Evolutionary conservation across 768 basidiomycete species (phyloP).

Genomic region (Suillus fuscotomentosus): DNA sequence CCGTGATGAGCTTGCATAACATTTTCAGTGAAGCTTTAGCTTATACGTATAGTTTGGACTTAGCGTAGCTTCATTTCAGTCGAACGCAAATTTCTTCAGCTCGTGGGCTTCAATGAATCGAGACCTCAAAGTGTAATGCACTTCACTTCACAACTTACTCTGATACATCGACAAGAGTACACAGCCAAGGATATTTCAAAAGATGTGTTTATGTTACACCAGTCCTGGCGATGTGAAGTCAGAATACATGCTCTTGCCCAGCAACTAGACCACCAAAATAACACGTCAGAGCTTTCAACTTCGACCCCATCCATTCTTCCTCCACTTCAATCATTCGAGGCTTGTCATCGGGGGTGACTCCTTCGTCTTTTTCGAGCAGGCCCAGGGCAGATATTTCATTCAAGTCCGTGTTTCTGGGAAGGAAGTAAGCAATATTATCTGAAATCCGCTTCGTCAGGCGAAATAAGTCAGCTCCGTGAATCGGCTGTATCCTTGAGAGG

Average conservation of each 20-base stretch:
- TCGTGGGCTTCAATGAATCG: too few species aligned
- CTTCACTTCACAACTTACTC: neutral
- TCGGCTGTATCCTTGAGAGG: constrained; percentile 70
- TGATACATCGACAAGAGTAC: neutral
- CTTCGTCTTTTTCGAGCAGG: neutral
- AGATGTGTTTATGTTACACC: neutral
- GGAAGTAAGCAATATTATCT: constrained; percentile 82
- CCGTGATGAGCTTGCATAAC: too few species aligned
- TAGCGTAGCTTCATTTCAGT: too few species aligned
- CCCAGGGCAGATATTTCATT: constrained; percentile 63
- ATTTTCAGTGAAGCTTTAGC: too few species aligned
- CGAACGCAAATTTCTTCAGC: too few species aligned
- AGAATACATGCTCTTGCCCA: constrained; percentile 67
- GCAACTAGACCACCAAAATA: constrained; percentile 84
- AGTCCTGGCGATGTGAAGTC: constrained; percentile 10
- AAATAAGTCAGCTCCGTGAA: constrained; percentile 85
- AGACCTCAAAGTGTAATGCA: neutral
- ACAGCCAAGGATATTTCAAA: neutral
- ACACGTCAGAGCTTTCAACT: constrained; percentile 91
- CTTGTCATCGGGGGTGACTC: constrained; percentile 7
- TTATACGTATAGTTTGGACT: too few species aligned
- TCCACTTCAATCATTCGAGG: constrained; percentile 82
- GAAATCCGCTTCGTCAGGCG: constrained; percentile 68
- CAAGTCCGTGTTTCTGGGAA: constrained; percentile 80
- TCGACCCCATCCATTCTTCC: constrained; percentile 94